Base-by-base conservation (phyloP, 441 rosid genomes). In the Breynia disticha region DNA sequence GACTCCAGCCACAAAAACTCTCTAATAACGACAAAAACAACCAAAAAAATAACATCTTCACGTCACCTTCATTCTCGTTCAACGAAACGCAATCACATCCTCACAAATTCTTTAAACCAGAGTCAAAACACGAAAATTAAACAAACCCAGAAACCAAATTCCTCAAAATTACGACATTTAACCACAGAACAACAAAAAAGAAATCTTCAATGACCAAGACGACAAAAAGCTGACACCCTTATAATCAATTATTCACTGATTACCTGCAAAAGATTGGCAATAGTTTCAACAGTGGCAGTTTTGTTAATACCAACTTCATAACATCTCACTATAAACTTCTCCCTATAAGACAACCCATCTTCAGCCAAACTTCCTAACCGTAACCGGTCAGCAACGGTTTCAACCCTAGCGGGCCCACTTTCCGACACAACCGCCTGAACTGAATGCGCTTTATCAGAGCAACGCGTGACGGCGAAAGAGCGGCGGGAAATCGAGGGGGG, bases 221-320 rank as follows among this genome's bases (percentile, higher is more conserved):
- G 24, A 17, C 16, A 19, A 12, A 13, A 10, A 56, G 19, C 16
- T 14, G 37, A 38, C 18, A 54, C 11, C 21, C 3, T 35, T 5
- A 7, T 7, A 21, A 16, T 4, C 0, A 0, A 12, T 17, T 21
- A 16, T 19, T 4, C 0, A 0, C 12, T 17, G 16, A 16, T 19
- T 59, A 88, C 98, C 98, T 91, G 98, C 69, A 91, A 72, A 32
- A 91, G 80, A 82, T 91, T 91, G 50, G 98, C 98, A 64, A 91
- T 75, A 48, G 95, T 86, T 75, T 91, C 95, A 10, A 88, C 76
- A 5, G 97, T 88, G 21, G 97, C 95, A 44, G 97, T 91, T 80
- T 86, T 91, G 68, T 88, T 91, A 62, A 86, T 79, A 55, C 97
- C 95, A 17, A 91, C 98, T 76, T 91, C 98, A 48, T 86, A 88